These are phyloP conservation scores for Raffaelea deltoideospora DNA, from an alignment of 2,329 filamentous ascomycete genomes.

Conservation along the genomic window DNA sequence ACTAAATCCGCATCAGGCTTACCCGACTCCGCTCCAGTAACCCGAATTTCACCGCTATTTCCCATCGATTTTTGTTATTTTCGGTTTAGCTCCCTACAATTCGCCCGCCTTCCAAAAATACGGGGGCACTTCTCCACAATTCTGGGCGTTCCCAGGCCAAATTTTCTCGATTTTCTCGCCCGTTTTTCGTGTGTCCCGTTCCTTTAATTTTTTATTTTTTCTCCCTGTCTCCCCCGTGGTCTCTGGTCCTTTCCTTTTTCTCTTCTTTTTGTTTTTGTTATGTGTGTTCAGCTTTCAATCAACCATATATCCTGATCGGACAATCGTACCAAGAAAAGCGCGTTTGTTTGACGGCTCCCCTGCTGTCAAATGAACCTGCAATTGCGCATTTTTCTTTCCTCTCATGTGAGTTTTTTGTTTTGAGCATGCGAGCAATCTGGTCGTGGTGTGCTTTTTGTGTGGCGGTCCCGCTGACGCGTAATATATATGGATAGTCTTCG, in stretches of 20 bases:
- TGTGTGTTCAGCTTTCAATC: too few relatives aligned
- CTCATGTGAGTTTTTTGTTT: constrained; percentile 38
- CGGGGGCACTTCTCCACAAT: not conserved
- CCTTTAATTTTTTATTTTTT: constrained; percentile 1
- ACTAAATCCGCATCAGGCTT: too few relatives aligned
- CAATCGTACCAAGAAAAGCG: constrained; percentile 39
- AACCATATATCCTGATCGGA: too few relatives aligned
- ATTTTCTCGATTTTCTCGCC: not conserved
- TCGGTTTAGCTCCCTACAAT: too few relatives aligned
- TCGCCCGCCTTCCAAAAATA: too few relatives aligned
- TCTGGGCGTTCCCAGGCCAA: not conserved
- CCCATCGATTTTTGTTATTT: too few relatives aligned
- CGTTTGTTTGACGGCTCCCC: constrained; percentile 76
- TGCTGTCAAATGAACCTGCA: constrained; percentile 99
- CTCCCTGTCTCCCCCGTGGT: not conserved
- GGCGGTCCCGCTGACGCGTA: constrained; percentile 5
- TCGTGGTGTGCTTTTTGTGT: not conserved
- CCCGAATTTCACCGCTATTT: too few relatives aligned
- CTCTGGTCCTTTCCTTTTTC: not conserved
- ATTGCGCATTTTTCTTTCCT: constrained; percentile 41
- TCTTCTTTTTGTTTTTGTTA: constrained; percentile 1
- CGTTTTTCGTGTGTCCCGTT: not conserved
- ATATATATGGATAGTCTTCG: constrained; percentile 35
- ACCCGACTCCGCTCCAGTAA: too few relatives aligned
- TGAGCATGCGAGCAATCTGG: too few relatives aligned